Percentiles rank a stretch among this genome's conserved stretches.
These are phyloP conservation scores for Sabuloglossum arenarium DNA, from an alignment of 495 filamentous ascomycete species.

Conservation along the genomic window DNA sequence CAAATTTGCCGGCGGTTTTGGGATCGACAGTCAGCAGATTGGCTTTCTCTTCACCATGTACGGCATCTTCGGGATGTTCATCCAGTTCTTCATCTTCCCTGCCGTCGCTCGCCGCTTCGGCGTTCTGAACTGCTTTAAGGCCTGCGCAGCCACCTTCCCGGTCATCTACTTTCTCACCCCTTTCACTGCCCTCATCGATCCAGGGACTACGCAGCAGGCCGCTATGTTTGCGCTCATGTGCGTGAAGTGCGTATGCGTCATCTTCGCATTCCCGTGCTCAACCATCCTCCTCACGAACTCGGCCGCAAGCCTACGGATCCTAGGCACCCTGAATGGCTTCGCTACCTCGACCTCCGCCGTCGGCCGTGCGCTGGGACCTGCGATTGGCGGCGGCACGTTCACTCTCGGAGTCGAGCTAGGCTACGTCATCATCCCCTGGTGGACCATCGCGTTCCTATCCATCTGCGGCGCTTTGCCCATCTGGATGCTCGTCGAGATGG, in stretches of 20 bases:
- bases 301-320: slow-evolving; percentile 45
- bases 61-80: slow-evolving; percentile 45
- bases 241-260: slow-evolving; percentile 44
- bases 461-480: slow-evolving; percentile 41
- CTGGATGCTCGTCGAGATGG: slow-evolving; percentile 52
- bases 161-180: slow-evolving; percentile 53
- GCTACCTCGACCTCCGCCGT: slow-evolving; percentile 60
- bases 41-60: slow-evolving; percentile 60
- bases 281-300: slow-evolving; percentile 87
- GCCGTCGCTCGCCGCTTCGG: slow-evolving; percentile 43
- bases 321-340: slow-evolving; percentile 81
- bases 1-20: slow-evolving; percentile 61
- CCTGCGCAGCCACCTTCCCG: slow-evolving; percentile 39
- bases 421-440: slow-evolving; percentile 62
- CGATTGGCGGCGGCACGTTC: slow-evolving; percentile 18
- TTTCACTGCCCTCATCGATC: slow-evolving; percentile 41
- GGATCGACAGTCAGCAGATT: slow-evolving; percentile 35
- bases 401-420: background rate
- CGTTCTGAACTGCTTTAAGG: slow-evolving; percentile 44
- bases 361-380: slow-evolving; percentile 59
- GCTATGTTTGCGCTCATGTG: slow-evolving; percentile 35
- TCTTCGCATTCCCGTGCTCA: slow-evolving; percentile 69
- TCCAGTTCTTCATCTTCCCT: slow-evolving; percentile 69
- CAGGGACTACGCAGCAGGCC: slow-evolving; percentile 14
- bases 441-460: slow-evolving; percentile 40